Base-by-base conservation (phyloP, 495 filamentous ascomycete genomes). In the Amphirosellinia nigrospora region DNA sequence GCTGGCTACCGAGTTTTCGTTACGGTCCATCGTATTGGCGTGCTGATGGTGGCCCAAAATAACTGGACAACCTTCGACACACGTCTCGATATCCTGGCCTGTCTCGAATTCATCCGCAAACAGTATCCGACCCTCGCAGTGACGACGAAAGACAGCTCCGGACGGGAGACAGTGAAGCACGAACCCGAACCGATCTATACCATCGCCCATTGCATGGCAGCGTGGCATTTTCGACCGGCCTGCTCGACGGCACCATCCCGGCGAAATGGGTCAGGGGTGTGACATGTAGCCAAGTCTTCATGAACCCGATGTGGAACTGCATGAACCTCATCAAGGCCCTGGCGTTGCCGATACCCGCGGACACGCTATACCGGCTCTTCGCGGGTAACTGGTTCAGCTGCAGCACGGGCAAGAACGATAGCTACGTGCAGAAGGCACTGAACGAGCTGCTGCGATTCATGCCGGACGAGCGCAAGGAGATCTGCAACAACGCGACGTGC, bases 151-250 rank as follows among this genome's bases (percentile, higher is more conserved):
- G n/a, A 34, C 32, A 43, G 21, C 32, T 9, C 15, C 1, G 43
- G 23, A 19, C 32, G 72, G 46, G 71, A 72, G 50, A 43, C 61
- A 16, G 61, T 16, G 32, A 55, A 50, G 19, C 62, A 8, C 6
- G 70, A 78, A 36, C 76, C 72, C 3, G 82, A 84, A 19, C 77
- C 83, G 43, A 71, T 88, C 53, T 92, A 93, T 77, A 86, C 86
- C 11, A 81, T 92, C 64, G 83, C 85, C 16, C 90, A 93, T 76
- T 93, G 90, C 76, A 88, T 88, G 80, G 90, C 56, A 85, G 86
- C 21, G 86, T 92, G 0, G 85, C 89, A 15, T 83, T 89, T 30
- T 78, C 82, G 0, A 80, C 82, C 39, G 90, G 89, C 45, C 79
- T 93, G 0, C 83, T 93, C 3, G 89, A 91, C 74, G 90, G 90